phyloP scores from a whole-genome alignment of 139 green algal species.

The Chlorella sorokiniana region DNA sequence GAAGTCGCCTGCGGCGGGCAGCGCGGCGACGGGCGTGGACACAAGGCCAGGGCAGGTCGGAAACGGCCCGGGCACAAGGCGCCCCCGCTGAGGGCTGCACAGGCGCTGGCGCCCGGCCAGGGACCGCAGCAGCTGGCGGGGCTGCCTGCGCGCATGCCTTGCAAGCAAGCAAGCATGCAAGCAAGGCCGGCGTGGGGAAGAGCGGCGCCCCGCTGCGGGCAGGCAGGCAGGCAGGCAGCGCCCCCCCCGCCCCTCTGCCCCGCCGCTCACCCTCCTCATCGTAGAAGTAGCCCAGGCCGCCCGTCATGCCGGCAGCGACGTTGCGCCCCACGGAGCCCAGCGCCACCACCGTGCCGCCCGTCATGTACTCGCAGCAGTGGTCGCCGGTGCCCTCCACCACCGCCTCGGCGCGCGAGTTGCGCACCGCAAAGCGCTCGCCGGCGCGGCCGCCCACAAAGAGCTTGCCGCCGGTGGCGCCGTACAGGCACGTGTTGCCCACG shows the following conservation, averaged over 20 bases:
- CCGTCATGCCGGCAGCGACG: slow-evolving; percentile 98
- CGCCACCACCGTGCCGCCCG: slow-evolving; percentile 61
- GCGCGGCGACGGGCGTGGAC: background rate
- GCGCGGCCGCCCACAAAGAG: slow-evolving; percentile 94
- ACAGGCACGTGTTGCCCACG: slow-evolving; percentile 98
- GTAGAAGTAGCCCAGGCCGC: slow-evolving; percentile 96
- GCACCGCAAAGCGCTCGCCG: slow-evolving; percentile 82
- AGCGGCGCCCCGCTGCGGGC: background rate
- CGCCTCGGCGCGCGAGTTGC: slow-evolving; percentile 91
- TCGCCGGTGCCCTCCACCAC: slow-evolving; percentile 97
- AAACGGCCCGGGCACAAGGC: background rate
- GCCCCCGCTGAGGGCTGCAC: background rate
- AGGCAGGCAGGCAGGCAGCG: background rate
- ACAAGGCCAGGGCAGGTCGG: background rate
- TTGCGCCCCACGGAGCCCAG: slow-evolving; percentile 83
- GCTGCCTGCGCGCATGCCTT: too few species aligned
- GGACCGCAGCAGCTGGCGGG: background rate
- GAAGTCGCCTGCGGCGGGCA: slow-evolving; percentile 71
- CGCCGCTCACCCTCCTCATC: slow-evolving; percentile 80
- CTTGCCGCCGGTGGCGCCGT: slow-evolving; percentile 94
- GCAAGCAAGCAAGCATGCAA: background rate
- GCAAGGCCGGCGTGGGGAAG: background rate
- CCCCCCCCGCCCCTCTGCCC: background rate
- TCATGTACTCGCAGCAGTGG: slow-evolving; percentile 99
- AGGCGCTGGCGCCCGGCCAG: background rate